Percentiles rank a stretch among this genome's conserved stretches.
Conservation (phyloP, 208 protist genomes). For the Leishmania arabica region DNA sequence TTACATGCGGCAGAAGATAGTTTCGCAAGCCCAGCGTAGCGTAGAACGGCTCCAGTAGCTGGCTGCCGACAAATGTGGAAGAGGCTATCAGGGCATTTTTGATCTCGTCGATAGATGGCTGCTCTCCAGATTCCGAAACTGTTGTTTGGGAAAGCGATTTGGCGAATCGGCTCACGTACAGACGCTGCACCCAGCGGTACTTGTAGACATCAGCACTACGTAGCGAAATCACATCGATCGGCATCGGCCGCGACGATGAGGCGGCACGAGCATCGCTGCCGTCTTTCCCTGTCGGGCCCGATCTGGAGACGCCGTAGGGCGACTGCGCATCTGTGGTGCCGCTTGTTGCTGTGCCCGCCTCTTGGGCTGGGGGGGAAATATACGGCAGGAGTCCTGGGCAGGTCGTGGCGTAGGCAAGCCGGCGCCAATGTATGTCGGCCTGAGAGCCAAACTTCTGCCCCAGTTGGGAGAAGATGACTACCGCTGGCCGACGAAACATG, state of each 20-base stretch:
- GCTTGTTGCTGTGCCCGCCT: neutral
- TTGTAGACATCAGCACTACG: conserved; percentile 84
- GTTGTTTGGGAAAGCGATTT: conserved; percentile 40
- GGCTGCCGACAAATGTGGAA: conserved; percentile 79
- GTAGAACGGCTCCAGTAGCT: conserved; percentile 79
- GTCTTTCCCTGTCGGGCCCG: conserved; percentile 9
- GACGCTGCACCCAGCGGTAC: conserved; percentile 75
- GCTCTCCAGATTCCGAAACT: neutral
- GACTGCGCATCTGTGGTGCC: conserved; percentile 4
- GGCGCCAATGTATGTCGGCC: conserved; percentile 74
- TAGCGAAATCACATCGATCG: conserved; percentile 82
- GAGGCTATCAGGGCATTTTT: conserved; percentile 48
- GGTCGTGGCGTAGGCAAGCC: conserved; percentile 72
- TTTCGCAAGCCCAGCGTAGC: conserved; percentile 70
- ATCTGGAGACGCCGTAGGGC: neutral
- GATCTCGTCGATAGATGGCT: conserved; percentile 9
- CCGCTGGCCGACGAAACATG: conserved; percentile 67
- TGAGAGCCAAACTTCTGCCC: conserved; percentile 82
- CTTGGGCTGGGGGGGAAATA: conserved; percentile 31
- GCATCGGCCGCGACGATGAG: conserved; percentile 26
- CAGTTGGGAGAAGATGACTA: conserved; percentile 85
- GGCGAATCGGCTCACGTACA: conserved; percentile 78
- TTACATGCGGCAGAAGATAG: conserved; percentile 80
- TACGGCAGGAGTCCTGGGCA: conserved; percentile 57
- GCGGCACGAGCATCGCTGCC: neutral